Evolutionary conservation across 2,329 filamentous ascomycete species (phyloP), one percentile per base, ranked within the genome.

Genomic region (Curvularia hawaiiensis): DNA sequence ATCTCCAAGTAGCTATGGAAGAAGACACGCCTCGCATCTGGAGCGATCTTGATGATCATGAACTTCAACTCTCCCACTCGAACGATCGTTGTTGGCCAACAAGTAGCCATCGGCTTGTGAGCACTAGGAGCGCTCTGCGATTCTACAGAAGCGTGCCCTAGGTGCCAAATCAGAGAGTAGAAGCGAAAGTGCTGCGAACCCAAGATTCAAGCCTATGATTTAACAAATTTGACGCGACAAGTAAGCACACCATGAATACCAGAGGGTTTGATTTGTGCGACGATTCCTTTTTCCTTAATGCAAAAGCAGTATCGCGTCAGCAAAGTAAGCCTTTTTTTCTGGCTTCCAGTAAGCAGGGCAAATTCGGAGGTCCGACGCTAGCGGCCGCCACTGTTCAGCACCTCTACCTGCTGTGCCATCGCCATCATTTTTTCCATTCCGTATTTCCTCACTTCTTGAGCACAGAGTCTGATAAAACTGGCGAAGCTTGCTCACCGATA

Each of bases 341-440:
- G 24, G 16, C 16, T 10, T 12, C 16, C 30, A 44, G 24, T 8
- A 18, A 30, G n/a, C 28, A 6, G n/a, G 8, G 6, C 43, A 31
- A 5, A 20, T 24, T 22, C 46, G 18, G 24, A 40, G 18, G 40
- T 41, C 48, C 48, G 48, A 26, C 40, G 41, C 41, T 52, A 56
- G 41, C 41, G 41, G 7, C 48, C 14, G 12, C 24, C 43, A 39
- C 12, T 20, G 28, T 47, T 14, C 30, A 33, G 31, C n/a, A 11
- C 44, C 18, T 47, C 28, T 22, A 47, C 18, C 28, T 12, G 14
- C n/a, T 20, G 12, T 28, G 30, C 28, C 28, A 22, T 47, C 30
- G 12, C 18, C 14, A 5, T 24, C n/a, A 4, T 28, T 18, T 22
- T 46, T 9, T 30, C 47, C 6, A 7, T 28, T 44, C 41, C n/a